Evolutionary conservation across 768 basidiomycete genomes (phyloP), one percentile per base, ranked within the genome.

Genomic region (Atractiella rhizophila): DNA sequence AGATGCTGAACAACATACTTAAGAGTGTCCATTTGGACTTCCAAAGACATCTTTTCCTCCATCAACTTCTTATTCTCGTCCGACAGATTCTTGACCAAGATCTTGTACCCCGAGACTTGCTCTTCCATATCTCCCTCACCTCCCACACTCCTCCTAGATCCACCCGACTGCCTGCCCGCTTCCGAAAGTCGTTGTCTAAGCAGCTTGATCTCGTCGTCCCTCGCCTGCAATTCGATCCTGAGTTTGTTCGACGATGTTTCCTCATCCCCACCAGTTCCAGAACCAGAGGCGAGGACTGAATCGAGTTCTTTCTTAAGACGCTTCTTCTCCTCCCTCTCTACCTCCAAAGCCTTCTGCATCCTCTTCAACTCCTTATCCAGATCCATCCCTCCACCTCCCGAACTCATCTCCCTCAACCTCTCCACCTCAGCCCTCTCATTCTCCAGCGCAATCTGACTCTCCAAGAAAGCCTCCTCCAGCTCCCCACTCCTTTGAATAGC

Each of bases 391-490:
- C 32, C 30, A n/a, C 39, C 16, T 33, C 33, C 9, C 21, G n/a
- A 26, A 18, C 23, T 16, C 8, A 34, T 9, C 15, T 68, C 60
- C 40, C 86, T 72, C 51, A 60, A 62, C 45, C 59, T 56, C 61
- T 98, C 88, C 11, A 94, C 76, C 58, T 98, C 88, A 12, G 78
- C 79, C 41, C 78, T 64, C 5, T 85, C 78, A 51, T 75, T 76
- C 57, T 96, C 86, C 9, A 96, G 66, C 0, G 86, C 80, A 33
- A 71, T 65, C 3, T 73, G 74, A 49, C 76, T 81, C 62, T 94
- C 85, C 47, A 75, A 64, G 29, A 96, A 62, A 2, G 88, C 88
- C 51, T 76, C 78, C 56, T 88, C 83, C 18, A 83, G 67, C 56
- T 98, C 88, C 43, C 74, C 74, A 0, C 81, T 65, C 23, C 82